Base-by-base conservation (phyloP, 352 stramenopile species). In the Phytophthora lateralis region DNA sequence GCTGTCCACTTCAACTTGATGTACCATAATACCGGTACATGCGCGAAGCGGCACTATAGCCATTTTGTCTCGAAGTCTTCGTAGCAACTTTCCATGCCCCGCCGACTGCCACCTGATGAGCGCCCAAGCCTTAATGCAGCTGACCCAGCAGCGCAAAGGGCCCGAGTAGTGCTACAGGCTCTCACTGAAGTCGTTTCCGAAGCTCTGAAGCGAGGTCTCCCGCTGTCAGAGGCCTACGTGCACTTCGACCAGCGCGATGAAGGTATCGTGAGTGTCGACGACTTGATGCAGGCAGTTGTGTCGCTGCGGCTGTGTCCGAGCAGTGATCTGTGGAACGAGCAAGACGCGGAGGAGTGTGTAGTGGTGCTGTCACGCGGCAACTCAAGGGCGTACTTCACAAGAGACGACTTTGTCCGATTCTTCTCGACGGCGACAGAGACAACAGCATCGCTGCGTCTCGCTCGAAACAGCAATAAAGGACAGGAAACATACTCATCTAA, bases 191-290 rank as follows among this genome's bases (percentile, higher is more conserved):
- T 90, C 32, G 63, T 90, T 9, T 55, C 30, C 0, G 81, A 88
- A 50, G 78, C 81, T 30, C 59, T 72, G 29, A 62, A 46, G 15
- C 81, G 81, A 11, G 81, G 78, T 20, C 75, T 90, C 11, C 67
- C 71, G 11, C 53, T 89, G 8, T 70, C 59, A 6, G 69, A 79
- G 24, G 86, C 78, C 24, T 90, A 82, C 35, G 58, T 69, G 9
- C 81, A 90, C 57, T 90, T 90, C 35, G 78, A 86, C 47, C 76
- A 75, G 8, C 51, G 44, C 3, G 73, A 70, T 12, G 53, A 82
- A 35, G 75, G 75, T 0, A 63, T 88, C 20, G 79, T 89, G 2
- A 67, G 73, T 11, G 65, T 75, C 12, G 75, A 85, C 34, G 69
- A 82, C 52, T 69, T 90, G 57, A 76, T 85, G 66, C 49, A 76